Evolutionary conservation across 2,329 filamentous ascomycete species (phyloP).

Genomic region (Fusarium illudens): DNA sequence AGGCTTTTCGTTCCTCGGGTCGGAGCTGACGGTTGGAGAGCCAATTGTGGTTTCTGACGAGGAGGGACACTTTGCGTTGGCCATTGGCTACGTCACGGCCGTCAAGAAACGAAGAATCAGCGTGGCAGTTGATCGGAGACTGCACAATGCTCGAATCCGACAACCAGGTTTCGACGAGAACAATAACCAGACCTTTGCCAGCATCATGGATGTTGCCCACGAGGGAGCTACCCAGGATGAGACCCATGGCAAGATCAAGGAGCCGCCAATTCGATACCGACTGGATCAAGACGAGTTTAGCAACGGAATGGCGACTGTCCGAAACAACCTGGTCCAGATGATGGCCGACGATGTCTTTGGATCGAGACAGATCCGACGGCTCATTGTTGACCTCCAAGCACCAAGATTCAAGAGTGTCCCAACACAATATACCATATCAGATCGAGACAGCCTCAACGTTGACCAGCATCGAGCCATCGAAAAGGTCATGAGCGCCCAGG

Average conservation of each 20-base stretch:
- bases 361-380: slow-evolving; percentile 74
- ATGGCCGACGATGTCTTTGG: slow-evolving; percentile 83
- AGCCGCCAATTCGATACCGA: slow-evolving; percentile 74
- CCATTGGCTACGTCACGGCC: slow-evolving; percentile 87
- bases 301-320: slow-evolving; percentile 93
- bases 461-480: slow-evolving; percentile 88
- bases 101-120: slow-evolving; percentile 79
- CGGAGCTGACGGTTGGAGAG: slow-evolving; percentile 85
- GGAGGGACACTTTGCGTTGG: slow-evolving; percentile 91
- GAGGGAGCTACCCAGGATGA: slow-evolving; percentile 63
- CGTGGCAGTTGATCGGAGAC: slow-evolving; percentile 87
- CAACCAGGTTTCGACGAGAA: slow-evolving; percentile 77
- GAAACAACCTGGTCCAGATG: slow-evolving; percentile 91
- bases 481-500: slow-evolving; percentile 94
- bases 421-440: slow-evolving; percentile 70
- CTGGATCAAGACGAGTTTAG: slow-evolving; percentile 98
- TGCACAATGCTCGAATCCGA: slow-evolving; percentile 85
- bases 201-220: slow-evolving; percentile 84
- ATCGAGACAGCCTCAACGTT: slow-evolving; percentile 76
- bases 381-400: slow-evolving; percentile 79
- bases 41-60: slow-evolving; percentile 98
- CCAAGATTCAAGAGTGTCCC: slow-evolving; percentile 76
- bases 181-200: slow-evolving; percentile 85
- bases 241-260: slow-evolving; percentile 60
- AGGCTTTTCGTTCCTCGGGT: slow-evolving; percentile 87